Percentiles rank a stretch among this genome's conserved stretches.
Evolutionary conservation across 257 asterid species (phyloP).

Genomic region (Paulownia fortunei): DNA sequence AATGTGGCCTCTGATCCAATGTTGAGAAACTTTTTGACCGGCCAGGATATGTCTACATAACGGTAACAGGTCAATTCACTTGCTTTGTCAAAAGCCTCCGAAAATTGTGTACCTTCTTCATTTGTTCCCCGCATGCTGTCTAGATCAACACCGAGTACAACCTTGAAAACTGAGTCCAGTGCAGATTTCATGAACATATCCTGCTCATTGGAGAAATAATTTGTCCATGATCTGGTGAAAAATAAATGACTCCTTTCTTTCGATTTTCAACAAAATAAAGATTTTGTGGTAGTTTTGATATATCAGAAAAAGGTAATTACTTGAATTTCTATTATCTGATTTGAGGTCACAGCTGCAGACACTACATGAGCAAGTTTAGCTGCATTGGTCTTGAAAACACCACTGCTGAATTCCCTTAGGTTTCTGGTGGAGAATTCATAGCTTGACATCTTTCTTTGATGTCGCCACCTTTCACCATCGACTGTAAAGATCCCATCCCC

Average conservation of each 20-base stretch:
- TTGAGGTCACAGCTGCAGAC: slow-evolving; percentile 41
- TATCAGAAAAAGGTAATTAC: slow-evolving; percentile 27
- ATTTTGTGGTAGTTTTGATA: no score
- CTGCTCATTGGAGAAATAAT: slow-evolving; percentile 51
- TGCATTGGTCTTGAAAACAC: slow-evolving; percentile 57
- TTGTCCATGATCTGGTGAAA: no score
- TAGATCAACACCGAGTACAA: slow-evolving; percentile 69
- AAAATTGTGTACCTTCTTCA: slow-evolving; percentile 54
- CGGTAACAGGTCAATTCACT: slow-evolving; percentile 55
- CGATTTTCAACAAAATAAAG: not conserved
- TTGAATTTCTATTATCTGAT: slow-evolving; percentile 55
- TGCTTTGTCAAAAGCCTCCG: slow-evolving; percentile 67
- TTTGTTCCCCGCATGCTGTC: slow-evolving; percentile 55
- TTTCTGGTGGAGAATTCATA: slow-evolving; percentile 66
- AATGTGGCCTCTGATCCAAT: slow-evolving; percentile 66
- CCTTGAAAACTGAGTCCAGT: slow-evolving; percentile 69
- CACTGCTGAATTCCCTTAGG: slow-evolving; percentile 68
- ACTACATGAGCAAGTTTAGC: slow-evolving; percentile 52
- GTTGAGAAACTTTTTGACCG: slow-evolving; percentile 57
- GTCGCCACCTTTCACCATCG: slow-evolving; percentile 68
- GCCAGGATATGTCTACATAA: slow-evolving; percentile 63
- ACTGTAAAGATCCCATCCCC: slow-evolving; percentile 77
- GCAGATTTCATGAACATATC: slow-evolving; percentile 72
- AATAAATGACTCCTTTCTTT: no score
- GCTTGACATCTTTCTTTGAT: slow-evolving; percentile 68